These are phyloP conservation scores for Metschnikowia noctiluminum DNA, from an alignment of 805 yeast species.

Conservation along the genomic window DNA sequence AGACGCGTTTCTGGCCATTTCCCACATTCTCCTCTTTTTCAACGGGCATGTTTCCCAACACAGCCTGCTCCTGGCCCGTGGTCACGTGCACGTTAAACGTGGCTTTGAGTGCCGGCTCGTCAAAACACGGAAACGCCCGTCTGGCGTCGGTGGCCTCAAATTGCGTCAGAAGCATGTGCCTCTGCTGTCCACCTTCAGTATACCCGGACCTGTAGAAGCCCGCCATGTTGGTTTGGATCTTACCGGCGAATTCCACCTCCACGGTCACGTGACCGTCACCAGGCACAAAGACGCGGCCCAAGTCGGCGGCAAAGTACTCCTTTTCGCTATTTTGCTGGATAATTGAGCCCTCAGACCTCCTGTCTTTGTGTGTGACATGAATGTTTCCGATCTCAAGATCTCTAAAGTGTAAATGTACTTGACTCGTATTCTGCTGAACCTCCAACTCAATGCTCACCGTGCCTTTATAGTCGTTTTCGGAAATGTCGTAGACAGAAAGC, in stretches of 20 bases:
- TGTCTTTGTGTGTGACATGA: slow-evolving; percentile 22
- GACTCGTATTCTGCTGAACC: slow-evolving; percentile 40
- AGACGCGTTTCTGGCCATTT: slow-evolving; percentile 23
- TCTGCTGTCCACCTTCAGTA: slow-evolving; percentile 33
- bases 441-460: slow-evolving; percentile 45
- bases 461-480: slow-evolving; percentile 46
- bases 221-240: slow-evolving; percentile 53
- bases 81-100: slow-evolving; percentile 47
- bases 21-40: slow-evolving; percentile 15
- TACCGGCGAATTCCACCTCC: slow-evolving; percentile 37
- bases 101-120: slow-evolving; percentile 56
- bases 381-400: slow-evolving; percentile 31
- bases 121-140: slow-evolving; percentile 56
- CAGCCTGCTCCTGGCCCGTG: slow-evolving; percentile 32
- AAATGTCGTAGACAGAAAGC: slow-evolving; percentile 51
- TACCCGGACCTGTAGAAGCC: slow-evolving; percentile 53
- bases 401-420: slow-evolving; percentile 48
- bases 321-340: slow-evolving; percentile 43
- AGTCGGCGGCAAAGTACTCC: slow-evolving; percentile 62
- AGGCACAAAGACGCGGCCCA: slow-evolving; percentile 37
- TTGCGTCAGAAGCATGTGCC: slow-evolving; percentile 49
- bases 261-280: slow-evolving; percentile 26
- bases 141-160: slow-evolving; percentile 60
- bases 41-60: slow-evolving; percentile 49
- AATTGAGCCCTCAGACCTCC: slow-evolving; percentile 23